Percentiles rank a stretch among this genome's conserved stretches.
phyloP scores from a whole-genome alignment of 139 green algal genomes.

The Coccomyxa sp. region DNA sequence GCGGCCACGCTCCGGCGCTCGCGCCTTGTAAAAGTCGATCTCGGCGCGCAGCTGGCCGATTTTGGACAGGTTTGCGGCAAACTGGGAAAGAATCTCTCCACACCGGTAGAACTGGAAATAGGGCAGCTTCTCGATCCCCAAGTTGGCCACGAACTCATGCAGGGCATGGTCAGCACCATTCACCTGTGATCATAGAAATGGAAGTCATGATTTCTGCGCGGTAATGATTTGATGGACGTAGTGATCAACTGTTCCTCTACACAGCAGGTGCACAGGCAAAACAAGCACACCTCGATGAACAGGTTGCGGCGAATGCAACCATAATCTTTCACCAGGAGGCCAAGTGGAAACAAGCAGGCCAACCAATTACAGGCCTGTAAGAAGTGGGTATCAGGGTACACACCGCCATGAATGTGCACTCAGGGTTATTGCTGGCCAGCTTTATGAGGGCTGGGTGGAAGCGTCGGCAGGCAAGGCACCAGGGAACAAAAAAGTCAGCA shows the following conservation, averaged over 20 bases:
- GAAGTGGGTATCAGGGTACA: neutral
- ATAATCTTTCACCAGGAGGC: neutral
- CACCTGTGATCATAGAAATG: slow-evolving; percentile 1
- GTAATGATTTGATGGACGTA: no score
- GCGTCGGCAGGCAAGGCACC: slow-evolving; percentile 31
- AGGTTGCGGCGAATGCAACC: neutral
- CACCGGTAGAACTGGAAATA: slow-evolving; percentile 46
- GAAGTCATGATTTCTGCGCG: neutral
- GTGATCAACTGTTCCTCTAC: no score
- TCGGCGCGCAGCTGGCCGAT: slow-evolving; percentile 40
- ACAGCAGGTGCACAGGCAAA: no score
- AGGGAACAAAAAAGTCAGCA: slow-evolving; percentile 50
- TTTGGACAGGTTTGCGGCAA: slow-evolving; percentile 56
- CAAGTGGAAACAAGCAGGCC: neutral
- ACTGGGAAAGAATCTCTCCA: slow-evolving; percentile 25
- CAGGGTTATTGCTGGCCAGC: slow-evolving; percentile 42
- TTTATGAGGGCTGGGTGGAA: slow-evolving; percentile 56
- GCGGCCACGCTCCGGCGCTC: no score
- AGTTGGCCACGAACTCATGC: slow-evolving; percentile 28
- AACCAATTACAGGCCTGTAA: neutral
- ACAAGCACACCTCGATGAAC: neutral
- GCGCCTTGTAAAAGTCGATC: slow-evolving; percentile 34
- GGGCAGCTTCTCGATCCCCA: slow-evolving; percentile 47
- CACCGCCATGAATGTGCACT: slow-evolving; percentile 61
- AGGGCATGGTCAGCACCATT: slow-evolving; percentile 25